Evolutionary conservation across 768 basidiomycete genomes (phyloP), one percentile per base, ranked within the genome.

Genomic region (Mycena albidolilacea): DNA sequence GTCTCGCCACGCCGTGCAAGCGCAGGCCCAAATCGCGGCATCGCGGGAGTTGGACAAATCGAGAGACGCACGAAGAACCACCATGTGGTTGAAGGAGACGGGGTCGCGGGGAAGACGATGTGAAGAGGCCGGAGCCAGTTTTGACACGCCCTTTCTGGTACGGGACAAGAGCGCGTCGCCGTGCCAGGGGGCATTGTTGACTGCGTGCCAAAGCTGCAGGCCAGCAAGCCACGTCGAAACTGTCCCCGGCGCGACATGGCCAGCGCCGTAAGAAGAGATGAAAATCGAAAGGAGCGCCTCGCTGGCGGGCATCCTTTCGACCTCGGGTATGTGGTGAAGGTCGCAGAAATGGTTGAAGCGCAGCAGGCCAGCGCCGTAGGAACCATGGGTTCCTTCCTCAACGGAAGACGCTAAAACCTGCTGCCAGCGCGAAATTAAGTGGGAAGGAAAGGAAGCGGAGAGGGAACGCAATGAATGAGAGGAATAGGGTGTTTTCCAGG

Each of bases 281-380:
- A 23, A 23, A 23, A 30, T 30, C 30, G 30, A 30, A 30, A 30
- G 30, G 30, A 30, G 30, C 30, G 4, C 30, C 30, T 30, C 30
- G 30, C 30, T 78, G 0, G 79, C 83, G 0, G 81, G 84, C 80
- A 82, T 84, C 3, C 76, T 72, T 0, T 38, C 46, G 0, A 54
- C 74, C 67, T 84, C 81, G 0, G 77, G 39, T 7, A 85, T 79
- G 4, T 67, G 12, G 41, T 73, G 66, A 0, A 60, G 19, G 54
- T 86, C 80, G 39, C 84, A 85, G 65, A 83, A 85, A 52, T 85
- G 80, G 0, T 77, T 82, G 75, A 83, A 85, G 0, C 78, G 73
- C 0, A 83, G 76, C 0, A 83, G 52, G 0, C 83, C 82, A 0
- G 84, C 81, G 0, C 78, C 81, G 57, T 85, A 85, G 7, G 78